Conservation (phyloP, 129 eudicot species). For the Centaurea solstitialis region DNA sequence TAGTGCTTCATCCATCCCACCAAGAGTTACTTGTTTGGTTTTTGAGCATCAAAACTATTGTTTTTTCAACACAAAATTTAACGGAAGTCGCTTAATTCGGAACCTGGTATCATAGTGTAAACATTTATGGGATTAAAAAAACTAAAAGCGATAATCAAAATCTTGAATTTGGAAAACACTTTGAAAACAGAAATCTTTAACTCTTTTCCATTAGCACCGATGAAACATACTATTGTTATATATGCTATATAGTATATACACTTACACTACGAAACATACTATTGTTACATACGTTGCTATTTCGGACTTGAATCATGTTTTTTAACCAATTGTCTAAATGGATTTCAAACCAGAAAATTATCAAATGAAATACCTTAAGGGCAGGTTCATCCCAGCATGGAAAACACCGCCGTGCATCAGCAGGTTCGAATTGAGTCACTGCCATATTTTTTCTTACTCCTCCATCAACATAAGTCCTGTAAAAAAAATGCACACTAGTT, state of each 20-base stretch:
- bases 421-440: conserved; percentile 56
- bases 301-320: not conserved
- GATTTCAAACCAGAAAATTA: conserved; percentile 9
- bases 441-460: conserved; percentile 63
- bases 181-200: too few species aligned
- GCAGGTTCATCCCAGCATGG: conserved; percentile 75
- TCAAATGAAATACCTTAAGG: conserved; percentile 35
- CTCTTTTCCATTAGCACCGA: not conserved
- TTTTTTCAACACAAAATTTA: not conserved
- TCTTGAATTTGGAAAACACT: not conserved
- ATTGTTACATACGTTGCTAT: not conserved
- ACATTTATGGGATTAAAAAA: not conserved
- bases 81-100: not conserved
- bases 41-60: not conserved
- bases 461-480: conserved; percentile 46
- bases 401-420: conserved; percentile 57
- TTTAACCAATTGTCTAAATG: not conserved
- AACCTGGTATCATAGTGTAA: not conserved
- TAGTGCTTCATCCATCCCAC: not conserved
- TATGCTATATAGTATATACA: not conserved
- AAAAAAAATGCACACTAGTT: not conserved
- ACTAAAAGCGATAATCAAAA: not conserved
- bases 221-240: not conserved
- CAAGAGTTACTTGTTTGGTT: not conserved
- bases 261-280: not conserved